These are phyloP conservation scores for Pyrenochaeta sp. DNA, from an alignment of 2,329 filamentous ascomycete genomes.

Conservation along the genomic window DNA sequence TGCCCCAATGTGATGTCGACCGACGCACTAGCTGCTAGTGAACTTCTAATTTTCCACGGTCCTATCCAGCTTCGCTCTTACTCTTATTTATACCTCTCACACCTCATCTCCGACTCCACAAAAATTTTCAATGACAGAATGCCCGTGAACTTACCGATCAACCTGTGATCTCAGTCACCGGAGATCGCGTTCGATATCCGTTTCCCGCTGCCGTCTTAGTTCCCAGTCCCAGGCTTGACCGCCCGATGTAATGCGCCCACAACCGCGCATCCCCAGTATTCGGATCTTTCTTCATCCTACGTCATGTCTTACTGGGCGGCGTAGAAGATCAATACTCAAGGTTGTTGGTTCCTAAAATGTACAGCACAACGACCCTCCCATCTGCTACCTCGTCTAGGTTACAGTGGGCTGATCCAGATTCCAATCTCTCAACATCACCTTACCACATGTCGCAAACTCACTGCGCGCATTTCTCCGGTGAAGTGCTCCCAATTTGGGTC, in stretches of 20 bases:
- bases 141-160: background rate
- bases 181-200: conserved; percentile 1
- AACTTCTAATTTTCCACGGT: background rate
- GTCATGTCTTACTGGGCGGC: conserved; percentile 2
- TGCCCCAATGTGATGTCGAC: conserved; percentile 1
- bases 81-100: conserved; percentile 1
- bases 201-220: background rate
- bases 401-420: background rate
- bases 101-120: background rate
- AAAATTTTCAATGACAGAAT: background rate
- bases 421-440: background rate
- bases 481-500: background rate
- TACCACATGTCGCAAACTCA: background rate
- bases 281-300: background rate
- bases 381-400: background rate
- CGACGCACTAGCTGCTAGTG: background rate
- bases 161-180: background rate
- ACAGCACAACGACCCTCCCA: background rate
- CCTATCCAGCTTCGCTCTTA: conserved; percentile 6
- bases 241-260: conserved; percentile 1
- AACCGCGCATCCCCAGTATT: background rate
- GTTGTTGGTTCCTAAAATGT: background rate
- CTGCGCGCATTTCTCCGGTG: background rate
- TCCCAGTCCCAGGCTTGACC: conserved; percentile 1
- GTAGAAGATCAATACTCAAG: background rate